Conservation (phyloP, 345 rosid species). For the Brassica rapa region DNA sequence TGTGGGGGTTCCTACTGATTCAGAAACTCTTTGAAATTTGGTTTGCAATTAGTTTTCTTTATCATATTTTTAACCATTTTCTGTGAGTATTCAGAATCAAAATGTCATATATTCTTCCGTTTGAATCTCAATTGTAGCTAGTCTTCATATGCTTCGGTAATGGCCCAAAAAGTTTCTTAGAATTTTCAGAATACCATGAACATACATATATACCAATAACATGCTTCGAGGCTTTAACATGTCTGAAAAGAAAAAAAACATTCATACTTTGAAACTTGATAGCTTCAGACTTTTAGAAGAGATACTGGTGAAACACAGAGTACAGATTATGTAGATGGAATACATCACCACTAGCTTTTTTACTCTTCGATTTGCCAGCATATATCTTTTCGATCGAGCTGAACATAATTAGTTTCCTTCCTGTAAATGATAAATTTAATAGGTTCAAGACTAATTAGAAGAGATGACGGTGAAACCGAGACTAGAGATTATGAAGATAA, state of each 20-base stretch:
- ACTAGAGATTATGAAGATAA: no score
- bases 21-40: constrained; percentile 6
- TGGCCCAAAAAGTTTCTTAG: neutral
- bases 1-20: neutral
- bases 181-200: neutral
- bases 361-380: no score
- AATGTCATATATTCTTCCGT: constrained; percentile 22
- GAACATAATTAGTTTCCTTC: neutral
- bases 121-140: neutral
- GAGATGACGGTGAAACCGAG: no score
- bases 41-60: constrained; percentile 18
- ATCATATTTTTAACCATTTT: neutral
- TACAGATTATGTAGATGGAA: neutral
- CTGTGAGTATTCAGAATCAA: constrained; percentile 1
- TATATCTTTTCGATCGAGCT: no score
- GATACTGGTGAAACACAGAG: neutral
- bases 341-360: neutral
- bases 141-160: neutral
- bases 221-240: neutral
- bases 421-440: neutral
- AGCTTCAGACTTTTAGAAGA: neutral
- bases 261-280: neutral
- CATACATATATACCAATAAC: neutral
- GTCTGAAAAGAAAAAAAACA: neutral
- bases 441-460: no score